Evolutionary conservation across 228 moss, liverwort and hornwort genomes (phyloP).

Genomic region (Sphagnum fallax): DNA sequence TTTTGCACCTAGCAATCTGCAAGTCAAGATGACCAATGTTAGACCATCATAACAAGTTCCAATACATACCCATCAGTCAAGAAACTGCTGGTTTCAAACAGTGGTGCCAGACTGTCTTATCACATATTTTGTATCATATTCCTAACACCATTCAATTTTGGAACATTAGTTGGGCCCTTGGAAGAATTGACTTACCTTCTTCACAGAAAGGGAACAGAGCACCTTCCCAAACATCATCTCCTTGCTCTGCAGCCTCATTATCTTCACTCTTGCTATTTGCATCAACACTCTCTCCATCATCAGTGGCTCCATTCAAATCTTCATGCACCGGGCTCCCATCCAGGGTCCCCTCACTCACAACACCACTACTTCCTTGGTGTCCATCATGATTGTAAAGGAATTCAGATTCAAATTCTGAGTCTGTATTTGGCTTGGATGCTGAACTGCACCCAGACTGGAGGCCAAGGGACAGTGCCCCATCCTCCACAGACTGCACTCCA

Average conservation of each 20-base stretch:
- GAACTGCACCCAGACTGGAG: slow-evolving; percentile 23
- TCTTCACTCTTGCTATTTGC: slow-evolving; percentile 81
- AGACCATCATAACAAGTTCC: no score
- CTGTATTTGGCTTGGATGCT: slow-evolving; percentile 12
- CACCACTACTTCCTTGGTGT: slow-evolving; percentile 22
- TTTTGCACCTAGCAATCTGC: no score
- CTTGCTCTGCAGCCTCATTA: slow-evolving; percentile 54
- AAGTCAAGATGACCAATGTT: no score
- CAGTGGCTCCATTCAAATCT: slow-evolving; percentile 26
- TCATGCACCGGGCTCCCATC: slow-evolving; percentile 15
- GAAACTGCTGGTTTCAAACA: no score
- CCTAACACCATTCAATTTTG: no score
- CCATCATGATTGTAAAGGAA: slow-evolving; percentile 32
- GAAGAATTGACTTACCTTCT: slow-evolving; percentile 40
- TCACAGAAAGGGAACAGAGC: slow-evolving; percentile 87
- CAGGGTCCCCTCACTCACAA: slow-evolving; percentile 23
- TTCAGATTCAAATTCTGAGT: slow-evolving; percentile 30
- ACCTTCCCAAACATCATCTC: slow-evolving; percentile 85
- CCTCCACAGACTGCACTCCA: background rate
- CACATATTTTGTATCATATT: no score
- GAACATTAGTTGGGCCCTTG: no score
- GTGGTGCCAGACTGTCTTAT: no score
- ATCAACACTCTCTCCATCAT: slow-evolving; percentile 67
- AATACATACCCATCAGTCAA: no score
- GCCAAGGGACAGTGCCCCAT: slow-evolving; percentile 11